Conservation (phyloP, 768 basidiomycete species). For the Suillus luteus region DNA sequence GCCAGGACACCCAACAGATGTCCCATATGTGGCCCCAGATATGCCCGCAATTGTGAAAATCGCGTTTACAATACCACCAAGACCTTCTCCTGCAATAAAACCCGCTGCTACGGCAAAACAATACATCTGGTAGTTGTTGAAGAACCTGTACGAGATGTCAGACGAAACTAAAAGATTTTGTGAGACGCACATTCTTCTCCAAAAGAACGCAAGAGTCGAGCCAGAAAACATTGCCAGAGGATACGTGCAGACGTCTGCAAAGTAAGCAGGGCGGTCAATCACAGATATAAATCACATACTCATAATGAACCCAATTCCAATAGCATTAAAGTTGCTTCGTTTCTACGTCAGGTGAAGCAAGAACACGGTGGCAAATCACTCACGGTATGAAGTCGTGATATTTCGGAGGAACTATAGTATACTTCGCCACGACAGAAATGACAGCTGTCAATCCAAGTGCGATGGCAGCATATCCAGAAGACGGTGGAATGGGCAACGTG, state of each 20-base stretch:
- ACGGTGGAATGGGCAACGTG: slow-evolving; percentile 44
- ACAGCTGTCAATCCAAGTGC: slow-evolving; percentile 48
- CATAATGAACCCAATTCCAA: slow-evolving; percentile 26
- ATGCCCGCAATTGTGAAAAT: slow-evolving; percentile 29
- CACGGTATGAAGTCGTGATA: slow-evolving; percentile 27
- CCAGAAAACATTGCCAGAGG: slow-evolving; percentile 17
- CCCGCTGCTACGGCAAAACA: slow-evolving; percentile 39
- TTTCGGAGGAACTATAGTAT: slow-evolving; percentile 25
- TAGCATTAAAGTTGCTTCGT: slow-evolving; percentile 29
- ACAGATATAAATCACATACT: neutral
- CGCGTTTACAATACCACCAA: slow-evolving; percentile 35
- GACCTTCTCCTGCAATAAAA: slow-evolving; percentile 39
- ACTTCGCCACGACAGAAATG: slow-evolving; percentile 45
- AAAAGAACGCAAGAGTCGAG: slow-evolving; percentile 17
- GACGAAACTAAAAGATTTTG: neutral
- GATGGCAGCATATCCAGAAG: slow-evolving; percentile 61
- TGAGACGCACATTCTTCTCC: slow-evolving; percentile 15
- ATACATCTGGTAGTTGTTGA: slow-evolving; percentile 23
- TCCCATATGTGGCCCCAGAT: slow-evolving; percentile 25
- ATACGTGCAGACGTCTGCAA: slow-evolving; percentile 15
- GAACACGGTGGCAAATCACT: neutral
- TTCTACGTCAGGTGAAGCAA: neutral
- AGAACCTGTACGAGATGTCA: slow-evolving; percentile 9
- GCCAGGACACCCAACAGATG: slow-evolving; percentile 26
- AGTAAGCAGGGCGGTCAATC: neutral